These are phyloP conservation scores for Zygotorulaspora florentina DNA, from an alignment of 805 yeast species.

Conservation along the genomic window DNA sequence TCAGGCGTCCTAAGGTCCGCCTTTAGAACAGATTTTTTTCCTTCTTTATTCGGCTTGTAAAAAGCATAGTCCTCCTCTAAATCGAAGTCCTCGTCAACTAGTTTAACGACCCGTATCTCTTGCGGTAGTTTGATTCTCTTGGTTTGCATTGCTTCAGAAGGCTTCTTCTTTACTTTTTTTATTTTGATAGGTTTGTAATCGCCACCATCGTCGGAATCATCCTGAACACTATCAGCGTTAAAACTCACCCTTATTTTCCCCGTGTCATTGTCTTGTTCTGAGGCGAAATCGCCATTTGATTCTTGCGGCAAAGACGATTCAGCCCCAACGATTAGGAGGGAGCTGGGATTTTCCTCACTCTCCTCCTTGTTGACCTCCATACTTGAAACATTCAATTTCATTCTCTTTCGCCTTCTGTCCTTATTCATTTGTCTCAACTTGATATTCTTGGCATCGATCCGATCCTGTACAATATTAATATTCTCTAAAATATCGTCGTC, in stretches of 20 bases:
- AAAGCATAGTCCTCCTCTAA: constrained; percentile 38
- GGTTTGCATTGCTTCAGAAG: constrained; percentile 29
- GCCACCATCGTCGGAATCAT: constrained; percentile 27
- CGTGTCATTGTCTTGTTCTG: constrained; percentile 8
- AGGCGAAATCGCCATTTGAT: not conserved
- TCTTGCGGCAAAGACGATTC: constrained; percentile 6
- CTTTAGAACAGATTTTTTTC: constrained; percentile 20
- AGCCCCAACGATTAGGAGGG: constrained; percentile 21
- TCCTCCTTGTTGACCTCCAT: constrained; percentile 22
- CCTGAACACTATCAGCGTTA: constrained; percentile 15
- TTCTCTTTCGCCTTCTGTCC: constrained; percentile 32
- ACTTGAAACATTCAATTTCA: constrained; percentile 19
- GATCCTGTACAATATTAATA: constrained; percentile 24
- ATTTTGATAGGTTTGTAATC: constrained; percentile 39
- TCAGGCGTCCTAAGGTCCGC: constrained; percentile 10
- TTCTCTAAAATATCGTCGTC: constrained; percentile 32
- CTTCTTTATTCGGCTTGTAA: constrained; percentile 6
- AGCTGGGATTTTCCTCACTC: constrained; percentile 20
- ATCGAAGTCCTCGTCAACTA: constrained; percentile 29
- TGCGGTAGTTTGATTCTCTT: constrained; percentile 30
- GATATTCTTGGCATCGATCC: constrained; percentile 31
- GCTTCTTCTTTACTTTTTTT: constrained; percentile 38
- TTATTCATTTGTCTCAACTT: constrained; percentile 32
- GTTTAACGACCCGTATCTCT: constrained; percentile 35
- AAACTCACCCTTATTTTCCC: constrained; percentile 24